phyloP scores from a whole-genome alignment of 1,284 basidiomycete species.

The Fomitopsis betulina region DNA sequence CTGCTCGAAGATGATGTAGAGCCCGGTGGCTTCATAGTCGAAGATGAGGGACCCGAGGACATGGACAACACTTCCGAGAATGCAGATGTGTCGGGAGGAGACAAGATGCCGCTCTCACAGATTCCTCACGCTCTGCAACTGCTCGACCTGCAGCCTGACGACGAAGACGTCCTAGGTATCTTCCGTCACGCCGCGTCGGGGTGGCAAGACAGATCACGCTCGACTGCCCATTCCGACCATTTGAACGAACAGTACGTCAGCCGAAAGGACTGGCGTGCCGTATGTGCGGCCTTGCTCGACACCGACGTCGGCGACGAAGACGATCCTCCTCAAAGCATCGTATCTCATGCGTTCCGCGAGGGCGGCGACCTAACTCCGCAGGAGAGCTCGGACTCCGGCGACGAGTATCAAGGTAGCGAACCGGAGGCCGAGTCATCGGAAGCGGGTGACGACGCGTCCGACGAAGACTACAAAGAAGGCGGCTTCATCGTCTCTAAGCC shows the following conservation, averaged over 20 bases:
- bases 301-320: conserved; percentile 24
- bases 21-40: conserved; percentile 15
- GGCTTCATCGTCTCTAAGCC: conserved; percentile 17
- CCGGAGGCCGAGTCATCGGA: conserved; percentile 15
- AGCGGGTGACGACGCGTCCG: conserved; percentile 18
- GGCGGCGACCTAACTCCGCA: conserved; percentile 18
- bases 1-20: conserved; percentile 5
- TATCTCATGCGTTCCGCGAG: conserved; percentile 17
- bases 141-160: conserved; percentile 63
- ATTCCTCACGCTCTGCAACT: conserved; percentile 58
- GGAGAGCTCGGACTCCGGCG: conserved; percentile 15
- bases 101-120: conserved; percentile 46
- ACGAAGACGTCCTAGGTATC: conserved; percentile 60
- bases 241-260: conserved; percentile 34
- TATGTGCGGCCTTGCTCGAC: conserved; percentile 62
- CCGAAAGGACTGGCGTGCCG: conserved; percentile 66
- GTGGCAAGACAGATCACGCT: conserved; percentile 35
- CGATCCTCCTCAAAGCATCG: conserved; percentile 22
- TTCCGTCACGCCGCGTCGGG: conserved; percentile 70
- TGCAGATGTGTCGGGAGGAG: background rate
- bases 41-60: conserved; percentile 8
- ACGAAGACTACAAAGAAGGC: conserved; percentile 30
- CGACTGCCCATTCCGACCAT: conserved; percentile 15
- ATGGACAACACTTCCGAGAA: conserved; percentile 5
- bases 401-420: conserved; percentile 24